Conservation (phyloP, 2,329 filamentous ascomycete genomes). For the Curvularia verruculosa region DNA sequence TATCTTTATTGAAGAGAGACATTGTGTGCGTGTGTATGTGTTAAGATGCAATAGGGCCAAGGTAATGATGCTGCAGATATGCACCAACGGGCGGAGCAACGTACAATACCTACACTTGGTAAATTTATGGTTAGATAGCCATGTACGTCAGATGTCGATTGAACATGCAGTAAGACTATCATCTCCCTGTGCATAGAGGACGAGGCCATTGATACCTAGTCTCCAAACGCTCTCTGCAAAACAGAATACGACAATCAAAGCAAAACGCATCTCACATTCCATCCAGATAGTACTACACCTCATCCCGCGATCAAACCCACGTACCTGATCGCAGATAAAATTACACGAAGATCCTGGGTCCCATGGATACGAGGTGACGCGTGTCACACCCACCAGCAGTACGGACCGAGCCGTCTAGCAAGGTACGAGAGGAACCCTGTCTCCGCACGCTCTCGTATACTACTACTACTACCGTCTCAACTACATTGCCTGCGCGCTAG, state of each 20-base stretch:
- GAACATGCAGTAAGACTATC: neutral
- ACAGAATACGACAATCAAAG: neutral
- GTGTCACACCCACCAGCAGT: conserved; percentile 6
- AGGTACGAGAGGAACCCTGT: conserved; percentile 1
- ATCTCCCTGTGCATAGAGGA: neutral
- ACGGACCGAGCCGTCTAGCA: neutral
- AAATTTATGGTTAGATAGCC: neutral
- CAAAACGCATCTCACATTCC: neutral
- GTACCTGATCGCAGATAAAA: neutral
- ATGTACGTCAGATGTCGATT: neutral
- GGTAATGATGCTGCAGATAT: neutral
- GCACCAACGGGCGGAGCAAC: neutral
- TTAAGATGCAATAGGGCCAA: neutral
- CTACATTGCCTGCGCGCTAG: neutral
- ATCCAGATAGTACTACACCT: neutral
- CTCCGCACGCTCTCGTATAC: neutral
- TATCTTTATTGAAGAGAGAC: no score
- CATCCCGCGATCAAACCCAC: neutral
- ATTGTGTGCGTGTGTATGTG: no score
- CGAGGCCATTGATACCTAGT: neutral
- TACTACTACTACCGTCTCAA: no score
- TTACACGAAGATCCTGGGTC: neutral
- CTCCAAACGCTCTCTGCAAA: neutral
- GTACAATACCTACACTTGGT: neutral
- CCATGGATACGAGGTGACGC: conserved; percentile 6